These are phyloP conservation scores for Bonia amplexicaulis DNA, from an alignment of 176 grass and related monocot genomes.

Conservation along the genomic window DNA sequence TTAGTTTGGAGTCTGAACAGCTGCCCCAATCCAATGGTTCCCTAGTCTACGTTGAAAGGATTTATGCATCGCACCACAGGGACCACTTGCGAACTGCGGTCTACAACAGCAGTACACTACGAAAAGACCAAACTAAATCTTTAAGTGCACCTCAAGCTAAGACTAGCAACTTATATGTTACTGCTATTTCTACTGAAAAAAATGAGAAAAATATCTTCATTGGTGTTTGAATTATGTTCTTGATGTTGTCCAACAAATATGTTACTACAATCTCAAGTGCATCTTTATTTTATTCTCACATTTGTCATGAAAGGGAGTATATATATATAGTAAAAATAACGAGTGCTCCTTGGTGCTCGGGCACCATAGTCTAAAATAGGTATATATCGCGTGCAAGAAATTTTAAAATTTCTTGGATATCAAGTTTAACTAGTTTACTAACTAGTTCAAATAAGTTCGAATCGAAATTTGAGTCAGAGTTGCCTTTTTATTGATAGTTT, in stretches of 20 bases:
- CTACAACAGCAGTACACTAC: background rate
- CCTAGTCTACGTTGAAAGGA: background rate
- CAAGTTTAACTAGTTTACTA: too few species aligned
- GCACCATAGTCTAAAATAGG: too few species aligned
- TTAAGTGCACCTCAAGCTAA: background rate
- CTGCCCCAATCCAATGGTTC: too few species aligned
- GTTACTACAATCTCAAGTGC: background rate
- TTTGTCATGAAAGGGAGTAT: background rate
- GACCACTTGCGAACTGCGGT: background rate
- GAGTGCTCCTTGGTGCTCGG: too few species aligned
- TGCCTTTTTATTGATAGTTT: too few species aligned
- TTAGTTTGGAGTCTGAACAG: too few species aligned
- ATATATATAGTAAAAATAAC: too few species aligned
- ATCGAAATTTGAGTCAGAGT: too few species aligned
- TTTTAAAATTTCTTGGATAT: too few species aligned
- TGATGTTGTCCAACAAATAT: background rate
- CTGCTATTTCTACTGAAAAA: background rate
- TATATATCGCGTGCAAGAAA: too few species aligned
- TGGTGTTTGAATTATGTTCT: background rate
- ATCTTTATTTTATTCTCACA: background rate
- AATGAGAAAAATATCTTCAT: background rate
- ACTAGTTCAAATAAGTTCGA: too few species aligned
- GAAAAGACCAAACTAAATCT: background rate
- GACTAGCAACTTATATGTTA: background rate
- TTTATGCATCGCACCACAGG: background rate